Conservation (phyloP, 1,139 yeast species). For the Yarrowia galli region DNA sequence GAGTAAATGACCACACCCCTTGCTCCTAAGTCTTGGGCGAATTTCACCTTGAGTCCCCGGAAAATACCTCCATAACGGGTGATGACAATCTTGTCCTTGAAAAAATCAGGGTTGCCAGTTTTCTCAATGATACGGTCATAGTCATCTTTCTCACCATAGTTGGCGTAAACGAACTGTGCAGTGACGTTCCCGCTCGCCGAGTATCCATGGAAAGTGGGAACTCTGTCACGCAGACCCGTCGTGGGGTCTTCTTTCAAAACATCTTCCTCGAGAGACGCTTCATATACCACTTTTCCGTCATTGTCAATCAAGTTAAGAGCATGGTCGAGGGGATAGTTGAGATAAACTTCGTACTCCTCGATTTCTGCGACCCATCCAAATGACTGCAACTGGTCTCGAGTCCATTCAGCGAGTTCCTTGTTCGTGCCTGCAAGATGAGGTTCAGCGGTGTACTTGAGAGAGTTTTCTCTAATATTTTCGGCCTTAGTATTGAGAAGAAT, state of each 20-base stretch:
- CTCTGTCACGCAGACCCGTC: slow-evolving; percentile 58
- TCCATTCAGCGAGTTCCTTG: slow-evolving; percentile 68
- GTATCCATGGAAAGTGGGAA: slow-evolving; percentile 72
- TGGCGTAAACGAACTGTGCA: slow-evolving; percentile 64
- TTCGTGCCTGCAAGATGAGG: slow-evolving; percentile 80
- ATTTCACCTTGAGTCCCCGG: slow-evolving; percentile 72
- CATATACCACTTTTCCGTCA: slow-evolving; percentile 56
- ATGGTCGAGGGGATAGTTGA: slow-evolving; percentile 68
- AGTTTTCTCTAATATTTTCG: slow-evolving; percentile 46
- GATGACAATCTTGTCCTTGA: slow-evolving; percentile 63
- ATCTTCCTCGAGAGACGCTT: slow-evolving; percentile 76
- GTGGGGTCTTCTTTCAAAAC: slow-evolving; percentile 73
- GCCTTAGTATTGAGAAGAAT: slow-evolving; percentile 47
- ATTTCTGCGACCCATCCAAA: slow-evolving; percentile 63
- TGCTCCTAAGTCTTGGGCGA: slow-evolving; percentile 71
- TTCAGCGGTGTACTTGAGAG: slow-evolving; percentile 58
- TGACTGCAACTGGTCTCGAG: slow-evolving; percentile 65
- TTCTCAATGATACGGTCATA: slow-evolving; percentile 56
- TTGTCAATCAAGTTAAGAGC: slow-evolving; percentile 56
- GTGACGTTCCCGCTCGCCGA: slow-evolving; percentile 74
- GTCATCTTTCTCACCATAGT: slow-evolving; percentile 66
- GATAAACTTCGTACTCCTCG: slow-evolving; percentile 65
- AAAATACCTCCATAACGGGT: slow-evolving; percentile 66
- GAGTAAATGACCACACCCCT: slow-evolving; percentile 65
- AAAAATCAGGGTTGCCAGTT: slow-evolving; percentile 53